Evolutionary conservation across 345 rosid species (phyloP).

Genomic region (Reutealis trisperma): DNA sequence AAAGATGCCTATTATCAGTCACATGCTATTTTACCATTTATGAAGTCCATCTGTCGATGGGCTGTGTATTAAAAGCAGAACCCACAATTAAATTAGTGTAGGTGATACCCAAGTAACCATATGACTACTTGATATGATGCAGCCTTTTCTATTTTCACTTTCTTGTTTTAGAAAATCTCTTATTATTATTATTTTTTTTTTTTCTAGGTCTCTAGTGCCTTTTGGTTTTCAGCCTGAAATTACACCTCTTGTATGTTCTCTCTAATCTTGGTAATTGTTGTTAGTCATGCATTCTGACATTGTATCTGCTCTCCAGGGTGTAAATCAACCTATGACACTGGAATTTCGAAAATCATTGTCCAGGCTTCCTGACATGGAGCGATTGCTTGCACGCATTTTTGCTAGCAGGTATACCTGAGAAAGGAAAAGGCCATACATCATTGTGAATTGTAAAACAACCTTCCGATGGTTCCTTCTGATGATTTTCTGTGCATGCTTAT

Average conservation of each 20-base stretch:
- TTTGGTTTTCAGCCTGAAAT: slow-evolving; percentile 1
- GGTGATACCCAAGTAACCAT: background rate
- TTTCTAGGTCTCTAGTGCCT: background rate
- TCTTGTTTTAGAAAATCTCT: background rate
- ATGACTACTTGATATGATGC: background rate
- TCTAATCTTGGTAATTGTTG: background rate
- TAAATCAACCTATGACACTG: slow-evolving; percentile 54
- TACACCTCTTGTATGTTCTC: background rate
- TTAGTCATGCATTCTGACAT: slow-evolving; percentile 10
- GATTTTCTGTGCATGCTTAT: slow-evolving; percentile 4
- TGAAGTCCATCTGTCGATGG: background rate
- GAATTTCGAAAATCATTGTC: slow-evolving; percentile 78
- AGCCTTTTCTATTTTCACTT: background rate
- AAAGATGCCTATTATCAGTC: slow-evolving; percentile 1
- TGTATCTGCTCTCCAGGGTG: slow-evolving; percentile 54
- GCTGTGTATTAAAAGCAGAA: background rate
- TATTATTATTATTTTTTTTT: no score
- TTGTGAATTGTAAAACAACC: background rate
- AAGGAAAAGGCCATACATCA: slow-evolving; percentile 16
- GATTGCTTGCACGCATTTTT: slow-evolving; percentile 78
- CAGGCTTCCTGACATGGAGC: slow-evolving; percentile 94
- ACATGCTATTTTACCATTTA: background rate
- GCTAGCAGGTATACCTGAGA: slow-evolving; percentile 63
- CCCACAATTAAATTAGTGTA: background rate
- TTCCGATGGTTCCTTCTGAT: background rate